Evolutionary conservation across 2,329 filamentous ascomycete species (phyloP).

Genomic region (Fusarium setosum): DNA sequence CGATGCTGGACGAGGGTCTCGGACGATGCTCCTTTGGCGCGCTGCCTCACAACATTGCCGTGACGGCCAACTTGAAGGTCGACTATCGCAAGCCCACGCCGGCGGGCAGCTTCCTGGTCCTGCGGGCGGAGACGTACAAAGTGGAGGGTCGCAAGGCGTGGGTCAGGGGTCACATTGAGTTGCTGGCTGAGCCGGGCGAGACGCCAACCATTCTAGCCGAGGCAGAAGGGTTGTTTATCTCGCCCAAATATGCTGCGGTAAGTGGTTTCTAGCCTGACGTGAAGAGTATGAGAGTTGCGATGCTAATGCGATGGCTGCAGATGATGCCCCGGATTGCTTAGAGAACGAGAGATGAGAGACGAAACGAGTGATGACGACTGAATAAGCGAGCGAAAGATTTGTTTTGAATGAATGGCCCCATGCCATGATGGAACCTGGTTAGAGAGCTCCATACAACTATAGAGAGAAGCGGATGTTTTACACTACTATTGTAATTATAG

Average conservation of each 20-base stretch:
- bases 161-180: constrained; percentile 89
- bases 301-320: constrained; percentile 30
- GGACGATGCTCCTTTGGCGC: constrained; percentile 90
- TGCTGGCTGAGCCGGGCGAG: constrained; percentile 71
- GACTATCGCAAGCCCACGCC: constrained; percentile 86
- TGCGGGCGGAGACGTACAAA: constrained; percentile 83
- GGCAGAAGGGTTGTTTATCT: constrained; percentile 88
- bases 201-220: constrained; percentile 78
- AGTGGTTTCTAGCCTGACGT: constrained; percentile 47
- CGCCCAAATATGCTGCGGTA: constrained; percentile 85
- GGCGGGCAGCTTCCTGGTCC: constrained; percentile 80
- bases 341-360: constrained; percentile 14
- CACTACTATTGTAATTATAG: constrained; percentile 23
- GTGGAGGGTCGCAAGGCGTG: constrained; percentile 95
- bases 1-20: constrained; percentile 89
- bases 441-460: not conserved
- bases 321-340: constrained; percentile 47
- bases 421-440: constrained; percentile 10
- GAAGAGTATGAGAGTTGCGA: not conserved
- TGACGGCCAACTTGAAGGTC: constrained; percentile 87
- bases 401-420: constrained; percentile 8
- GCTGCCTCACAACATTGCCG: constrained; percentile 84
- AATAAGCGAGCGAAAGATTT: constrained; percentile 28
- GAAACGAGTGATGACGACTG: constrained; percentile 17
- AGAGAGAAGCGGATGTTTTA: constrained; percentile 2